Evolutionary conservation across 139 green algal species (phyloP).

Genomic region (Zygnema circumcarinatum): DNA sequence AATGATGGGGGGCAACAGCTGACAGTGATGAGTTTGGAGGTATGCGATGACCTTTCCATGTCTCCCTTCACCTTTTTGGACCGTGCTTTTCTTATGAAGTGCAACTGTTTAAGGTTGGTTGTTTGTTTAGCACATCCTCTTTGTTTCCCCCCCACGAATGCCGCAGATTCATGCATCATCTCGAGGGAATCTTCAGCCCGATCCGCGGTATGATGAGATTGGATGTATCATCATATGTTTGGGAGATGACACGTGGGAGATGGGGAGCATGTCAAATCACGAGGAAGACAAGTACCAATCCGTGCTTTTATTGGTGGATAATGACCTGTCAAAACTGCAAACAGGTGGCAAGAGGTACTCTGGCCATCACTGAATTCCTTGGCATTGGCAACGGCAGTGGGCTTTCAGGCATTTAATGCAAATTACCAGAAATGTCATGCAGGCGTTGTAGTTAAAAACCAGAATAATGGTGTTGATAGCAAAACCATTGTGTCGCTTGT

Average conservation of each 20-base stretch:
- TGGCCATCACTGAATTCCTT: too few relatives aligned
- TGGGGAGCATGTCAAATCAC: neutral
- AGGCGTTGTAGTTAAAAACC: too few relatives aligned
- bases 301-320: neutral
- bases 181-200: conserved; percentile 77
- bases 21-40: conserved; percentile 76
- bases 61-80: too few relatives aligned
- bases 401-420: neutral
- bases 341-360: neutral
- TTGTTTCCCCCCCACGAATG: too few relatives aligned
- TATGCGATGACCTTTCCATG: too few relatives aligned
- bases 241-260: conserved; percentile 19
- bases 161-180: conserved; percentile 78
- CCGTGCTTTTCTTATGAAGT: too few relatives aligned
- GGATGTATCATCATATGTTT: conserved; percentile 40
- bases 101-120: too few relatives aligned
- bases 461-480: too few relatives aligned
- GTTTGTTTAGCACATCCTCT: too few relatives aligned
- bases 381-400: too few relatives aligned
- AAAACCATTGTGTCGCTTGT: too few relatives aligned
- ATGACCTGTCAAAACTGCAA: neutral
- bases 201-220: conserved; percentile 75
- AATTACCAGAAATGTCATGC: neutral
- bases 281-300: neutral
- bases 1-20: conserved; percentile 64